A percentile compares a stretch with the other conserved stretches of the same genome.
Evolutionary conservation across 192 early-diverging fungal species (phyloP).

Genomic region (Podila epicladia): DNA sequence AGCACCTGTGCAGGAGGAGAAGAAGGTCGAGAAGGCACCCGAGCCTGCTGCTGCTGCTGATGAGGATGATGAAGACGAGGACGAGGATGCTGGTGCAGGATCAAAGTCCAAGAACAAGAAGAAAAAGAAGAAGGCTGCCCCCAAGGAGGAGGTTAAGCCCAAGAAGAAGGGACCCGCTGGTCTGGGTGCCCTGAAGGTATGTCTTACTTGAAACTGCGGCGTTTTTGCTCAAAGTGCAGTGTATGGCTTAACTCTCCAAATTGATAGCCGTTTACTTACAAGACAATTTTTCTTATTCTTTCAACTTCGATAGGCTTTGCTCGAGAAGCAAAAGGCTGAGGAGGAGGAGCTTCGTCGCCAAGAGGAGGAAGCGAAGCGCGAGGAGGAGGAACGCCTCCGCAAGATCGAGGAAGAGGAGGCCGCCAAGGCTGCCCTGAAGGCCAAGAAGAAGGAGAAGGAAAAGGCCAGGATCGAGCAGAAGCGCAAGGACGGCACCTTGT

Average conservation of each 20-base stretch:
- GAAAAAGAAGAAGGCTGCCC: constrained; percentile 64
- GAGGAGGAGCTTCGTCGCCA: constrained; percentile 80
- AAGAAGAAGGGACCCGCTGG: constrained; percentile 68
- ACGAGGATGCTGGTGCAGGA: constrained; percentile 54
- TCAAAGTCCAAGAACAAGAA: constrained; percentile 65
- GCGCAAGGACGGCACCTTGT: constrained; percentile 89
- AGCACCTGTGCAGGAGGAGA: constrained; percentile 15
- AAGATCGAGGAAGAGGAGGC: constrained; percentile 83
- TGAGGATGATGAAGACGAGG: constrained; percentile 39
- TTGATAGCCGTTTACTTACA: constrained; percentile 48
- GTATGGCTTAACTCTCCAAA: not conserved
- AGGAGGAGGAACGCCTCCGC: constrained; percentile 76
- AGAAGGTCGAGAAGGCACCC: constrained; percentile 51
- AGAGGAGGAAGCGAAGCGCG: constrained; percentile 74
- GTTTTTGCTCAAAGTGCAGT: not conserved
- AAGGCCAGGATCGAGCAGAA: constrained; percentile 91
- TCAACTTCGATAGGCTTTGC: constrained; percentile 57
- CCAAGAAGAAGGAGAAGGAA: constrained; percentile 85
- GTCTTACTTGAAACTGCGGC: not conserved
- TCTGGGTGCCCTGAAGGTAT: constrained; percentile 64
- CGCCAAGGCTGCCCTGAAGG: constrained; percentile 78
- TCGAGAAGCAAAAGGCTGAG: constrained; percentile 77
- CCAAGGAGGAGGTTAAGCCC: constrained; percentile 61
- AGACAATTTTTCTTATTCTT: constrained; percentile 13
- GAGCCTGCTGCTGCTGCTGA: constrained; percentile 32